Base-by-base conservation (phyloP, 176 grass and related monocot species). In the Oryza officinalis region DNA sequence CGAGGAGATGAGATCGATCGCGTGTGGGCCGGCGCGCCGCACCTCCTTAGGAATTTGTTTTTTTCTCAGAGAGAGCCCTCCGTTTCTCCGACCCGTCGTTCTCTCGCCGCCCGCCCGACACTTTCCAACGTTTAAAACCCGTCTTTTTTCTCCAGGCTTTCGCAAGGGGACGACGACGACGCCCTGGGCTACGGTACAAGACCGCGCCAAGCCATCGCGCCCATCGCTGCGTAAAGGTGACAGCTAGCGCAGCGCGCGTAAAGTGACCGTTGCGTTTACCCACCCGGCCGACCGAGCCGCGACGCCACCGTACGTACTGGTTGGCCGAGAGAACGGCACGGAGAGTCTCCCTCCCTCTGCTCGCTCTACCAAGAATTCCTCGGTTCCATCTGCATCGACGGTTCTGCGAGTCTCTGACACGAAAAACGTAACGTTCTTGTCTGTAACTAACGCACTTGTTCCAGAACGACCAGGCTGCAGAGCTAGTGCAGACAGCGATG, bases 121-220 rank as follows among this genome's bases (percentile, higher is more conserved):
- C 10, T 27, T 32, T 30, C 65, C 68, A 90, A 86, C 88, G 73
- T 90, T 67, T 65, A 66, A 72, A 81, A 86, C 71, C 45, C 43
- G 66, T 70, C 65, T 32, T 50, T 5, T 22, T 41, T 23, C 13
- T 15, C 26, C 28, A 14, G 27, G 8, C 14, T 32, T 13, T 25
- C 52, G 2, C 82, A 23, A 80, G 27, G 49, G 22, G 83, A 72
- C 40, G 40, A 41, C 6, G 35, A 6, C 40, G 40, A 41, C 88
- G 52, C 65, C 2, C 25, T 33, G 54, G 27, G 54, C 67, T 86
- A 82, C 25, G 8, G 49, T 65, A 65, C 87, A 81, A 71, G 81
- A 27, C 30, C 17, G 5, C 47, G 13, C 49, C 49, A 6, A 20
- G 15, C 5, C 46, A 22, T 27, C 27, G 0, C 17, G 7, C 9